Conservation (phyloP, 306 rosid species). For the Cucurbita maxima region DNA sequence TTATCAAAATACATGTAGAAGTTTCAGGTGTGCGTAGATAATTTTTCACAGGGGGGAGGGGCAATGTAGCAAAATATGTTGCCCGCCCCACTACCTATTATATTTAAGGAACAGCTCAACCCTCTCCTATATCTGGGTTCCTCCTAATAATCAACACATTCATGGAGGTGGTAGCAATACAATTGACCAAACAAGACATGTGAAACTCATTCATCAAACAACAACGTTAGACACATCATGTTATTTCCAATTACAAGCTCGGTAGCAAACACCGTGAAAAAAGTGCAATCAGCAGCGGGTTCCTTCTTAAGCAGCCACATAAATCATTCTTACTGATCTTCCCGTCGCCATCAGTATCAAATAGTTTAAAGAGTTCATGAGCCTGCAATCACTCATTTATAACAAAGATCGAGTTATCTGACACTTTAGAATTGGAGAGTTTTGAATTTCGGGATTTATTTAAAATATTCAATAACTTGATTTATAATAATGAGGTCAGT, state of each 20-base stretch:
- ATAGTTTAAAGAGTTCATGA: conserved; percentile 36
- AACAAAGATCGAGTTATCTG: not conserved
- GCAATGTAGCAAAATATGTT: conserved; percentile 1
- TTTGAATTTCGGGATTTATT: not conserved
- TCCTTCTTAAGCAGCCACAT: conserved; percentile 36
- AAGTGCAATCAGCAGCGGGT: conserved; percentile 72
- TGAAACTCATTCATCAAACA: not conserved
- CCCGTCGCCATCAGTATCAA: conserved; percentile 45
- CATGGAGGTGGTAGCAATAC: not conserved
- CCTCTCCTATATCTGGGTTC: not conserved
- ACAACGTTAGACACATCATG: not conserved
- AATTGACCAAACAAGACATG: conserved; percentile 1
- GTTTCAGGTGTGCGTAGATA: not conserved
- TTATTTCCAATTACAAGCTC: not conserved
- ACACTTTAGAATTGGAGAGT: not conserved
- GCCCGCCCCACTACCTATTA: not conserved
- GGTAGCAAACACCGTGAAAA: conserved; percentile 32
- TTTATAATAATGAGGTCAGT: not conserved
- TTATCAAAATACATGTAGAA: not conserved
- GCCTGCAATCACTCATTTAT: conserved; percentile 31
- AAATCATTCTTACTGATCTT: conserved; percentile 53
- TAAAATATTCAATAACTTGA: too few species aligned
- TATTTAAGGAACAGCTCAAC: not conserved
- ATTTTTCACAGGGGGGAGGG: not conserved
- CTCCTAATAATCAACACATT: not conserved